These are phyloP conservation scores for Mycena chlorophos DNA, from an alignment of 768 basidiomycete species.

Conservation along the genomic window DNA sequence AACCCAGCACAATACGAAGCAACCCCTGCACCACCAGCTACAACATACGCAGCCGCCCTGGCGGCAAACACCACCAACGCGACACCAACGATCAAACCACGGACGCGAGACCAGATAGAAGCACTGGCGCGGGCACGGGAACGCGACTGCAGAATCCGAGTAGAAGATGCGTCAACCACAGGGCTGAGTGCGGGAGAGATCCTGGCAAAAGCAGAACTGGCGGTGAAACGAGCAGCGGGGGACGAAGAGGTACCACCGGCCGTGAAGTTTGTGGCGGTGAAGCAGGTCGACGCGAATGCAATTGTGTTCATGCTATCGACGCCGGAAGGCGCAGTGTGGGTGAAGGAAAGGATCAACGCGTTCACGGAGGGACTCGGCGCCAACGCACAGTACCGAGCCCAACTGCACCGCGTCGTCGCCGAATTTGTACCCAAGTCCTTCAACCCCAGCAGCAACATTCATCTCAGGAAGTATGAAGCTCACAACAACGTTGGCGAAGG, in stretches of 20 bases:
- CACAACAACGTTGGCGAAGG: slow-evolving; percentile 8
- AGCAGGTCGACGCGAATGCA: slow-evolving; percentile 1
- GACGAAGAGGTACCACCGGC: not conserved
- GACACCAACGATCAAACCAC: not conserved
- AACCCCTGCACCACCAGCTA: not conserved
- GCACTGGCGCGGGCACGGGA: not conserved
- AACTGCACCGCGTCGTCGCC: slow-evolving; percentile 8
- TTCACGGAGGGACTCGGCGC: not conserved
- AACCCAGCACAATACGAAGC: not conserved
- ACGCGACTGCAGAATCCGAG: not conserved
- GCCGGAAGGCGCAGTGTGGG: not conserved
- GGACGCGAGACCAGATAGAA: not conserved
- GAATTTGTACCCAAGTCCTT: slow-evolving; percentile 24
- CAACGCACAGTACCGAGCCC: not conserved
- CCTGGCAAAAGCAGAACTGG: slow-evolving; percentile 13
- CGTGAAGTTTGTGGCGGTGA: slow-evolving; percentile 15
- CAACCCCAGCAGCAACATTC: not conserved
- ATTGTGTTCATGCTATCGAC: not conserved
- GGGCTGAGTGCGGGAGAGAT: slow-evolving; percentile 13
- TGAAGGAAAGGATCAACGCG: not conserved
- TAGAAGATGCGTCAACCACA: not conserved
- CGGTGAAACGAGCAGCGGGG: not conserved
- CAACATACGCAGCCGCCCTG: not conserved
- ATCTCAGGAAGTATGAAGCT: slow-evolving; percentile 8
- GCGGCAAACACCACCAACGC: not conserved